Base-by-base conservation (phyloP, 306 rosid genomes). In the Prunus mume region DNA sequence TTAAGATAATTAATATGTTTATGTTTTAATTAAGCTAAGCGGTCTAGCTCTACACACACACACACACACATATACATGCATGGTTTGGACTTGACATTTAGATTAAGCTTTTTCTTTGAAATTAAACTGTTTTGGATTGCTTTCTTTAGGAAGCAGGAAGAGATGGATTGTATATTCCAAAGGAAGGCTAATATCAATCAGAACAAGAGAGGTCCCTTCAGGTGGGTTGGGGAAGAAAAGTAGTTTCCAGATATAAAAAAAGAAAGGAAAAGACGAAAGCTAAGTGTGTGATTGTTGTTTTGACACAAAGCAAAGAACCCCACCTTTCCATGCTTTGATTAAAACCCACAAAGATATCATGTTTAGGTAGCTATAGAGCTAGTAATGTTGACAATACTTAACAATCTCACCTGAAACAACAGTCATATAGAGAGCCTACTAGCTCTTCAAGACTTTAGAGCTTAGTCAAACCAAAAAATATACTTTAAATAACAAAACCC, bases 201-300 rank as follows among this genome's bases (percentile, higher is more conserved):
- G 25, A 60, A 60, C 7, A 38, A 20, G 34, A 71, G 55, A 13
- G 56, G 46, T 47, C 24, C 46, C 72, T 87, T 84, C 89, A 75
- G 77, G 76, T 76, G 80, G 65, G 68, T 76, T 75, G 52, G 61
- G 76, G 68, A 32, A 65, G 68, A 74, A 79, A 61, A 79, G 78
- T 50, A 50, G 81, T 67, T 57, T 73, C 45, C 43, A 72, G 71
- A 82, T 68, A 71, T 32, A 5, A 5, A 34, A 34, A 34, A 34
- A 0, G 3, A 3, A 34, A 32, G 5, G 0, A 3, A 30, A 34
- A 34, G 28, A 76, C 82, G 84, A 87, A 87, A 90, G 85, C 80
- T 82, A 80, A 77, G 84, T 90, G 1, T 86, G 73, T 74, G 85
- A 80, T 71, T 65, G 41, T 55, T 66, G 58, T 80, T 78, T 83